Base-by-base conservation (phyloP, 1,284 basidiomycete species). In the Schizophyllum amplum region DNA sequence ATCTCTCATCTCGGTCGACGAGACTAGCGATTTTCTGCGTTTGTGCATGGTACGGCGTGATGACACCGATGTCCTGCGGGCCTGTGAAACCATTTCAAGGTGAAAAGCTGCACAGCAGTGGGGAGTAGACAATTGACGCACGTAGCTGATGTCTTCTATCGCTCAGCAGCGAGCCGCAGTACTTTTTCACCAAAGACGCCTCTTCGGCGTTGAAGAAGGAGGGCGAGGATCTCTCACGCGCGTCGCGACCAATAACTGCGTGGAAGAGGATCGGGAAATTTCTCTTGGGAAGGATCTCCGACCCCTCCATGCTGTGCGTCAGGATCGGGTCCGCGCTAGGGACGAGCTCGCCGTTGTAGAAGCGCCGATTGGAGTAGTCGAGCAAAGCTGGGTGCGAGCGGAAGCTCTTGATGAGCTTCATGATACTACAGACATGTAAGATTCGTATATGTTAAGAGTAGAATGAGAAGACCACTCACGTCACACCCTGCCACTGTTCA, bases 171-270 rank as follows among this genome's bases (percentile, higher is more conserved):
- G 52, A 50, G 50, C 59, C 49, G 5, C 66, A 60, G 15, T 86
- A 86, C 2, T 67, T 62, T 63, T 81, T 82, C 52, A 85, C 81
- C 53, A 78, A 71, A 0, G 75, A 68, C 0, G 74, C 76, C 62
- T 87, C 84, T 46, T 77, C 74, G 42, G 80, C 72, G 58, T 86
- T 87, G 70, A 85, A 85, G 69, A 83, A 86, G 0, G 84, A 86
- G 0, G 83, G 84, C 0, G 83, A 85, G 0, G 75, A 76, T 3
- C 75, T 75, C 64, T 87, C 83, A 4, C 82, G 76, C 42, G 77
- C 72, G 60, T 87, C 84, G 58, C 79, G 77, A n/a, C 84, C 84
- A 27, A 71, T 62, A 17, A 86, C 72, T 3, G 75, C 74, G 62
- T 85, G 82, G 67, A 86, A 83, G 1, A 86, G 68, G 20, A 86